These are phyloP conservation scores for Trypanosoma caninum DNA, from an alignment of 208 protist species.

Conservation along the genomic window DNA sequence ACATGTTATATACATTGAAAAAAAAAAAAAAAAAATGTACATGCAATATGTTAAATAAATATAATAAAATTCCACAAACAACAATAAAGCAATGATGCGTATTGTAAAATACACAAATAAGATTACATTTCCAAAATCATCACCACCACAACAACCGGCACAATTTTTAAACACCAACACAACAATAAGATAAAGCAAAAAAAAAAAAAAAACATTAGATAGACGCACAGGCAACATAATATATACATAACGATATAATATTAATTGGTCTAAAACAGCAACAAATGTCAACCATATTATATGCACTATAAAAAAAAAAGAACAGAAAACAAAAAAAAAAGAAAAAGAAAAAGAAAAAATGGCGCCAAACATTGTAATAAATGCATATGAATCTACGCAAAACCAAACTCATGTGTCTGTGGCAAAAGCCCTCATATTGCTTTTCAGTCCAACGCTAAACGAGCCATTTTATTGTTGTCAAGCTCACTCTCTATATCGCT, in stretches of 20 bases:
- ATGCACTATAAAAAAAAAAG: constrained; percentile 4
- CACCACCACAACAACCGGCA: constrained; percentile 1
- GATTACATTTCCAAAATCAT: background rate
- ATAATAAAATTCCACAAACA: no score
- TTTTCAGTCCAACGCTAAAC: constrained; percentile 57
- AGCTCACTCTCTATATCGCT: constrained; percentile 79
- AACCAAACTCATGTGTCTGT: no score
- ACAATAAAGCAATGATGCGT: no score
- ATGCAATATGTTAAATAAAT: no score
- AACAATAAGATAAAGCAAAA: background rate
- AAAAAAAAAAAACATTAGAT: background rate
- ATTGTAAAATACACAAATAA: constrained; percentile 2
- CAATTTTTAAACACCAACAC: constrained; percentile 19
- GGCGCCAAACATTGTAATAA: background rate
- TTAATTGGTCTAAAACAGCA: no score
- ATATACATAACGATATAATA: no score
- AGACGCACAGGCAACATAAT: background rate
- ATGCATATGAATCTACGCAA: no score
- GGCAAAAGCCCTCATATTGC: background rate
- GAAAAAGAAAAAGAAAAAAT: constrained; percentile 10
- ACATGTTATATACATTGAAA: no score
- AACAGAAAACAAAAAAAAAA: constrained; percentile 15
- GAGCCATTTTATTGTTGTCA: constrained; percentile 65
- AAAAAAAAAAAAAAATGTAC: no score
- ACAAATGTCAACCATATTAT: no score